Base-by-base conservation (phyloP, 176 grass and related monocot genomes). In the Carex kokanica region DNA sequence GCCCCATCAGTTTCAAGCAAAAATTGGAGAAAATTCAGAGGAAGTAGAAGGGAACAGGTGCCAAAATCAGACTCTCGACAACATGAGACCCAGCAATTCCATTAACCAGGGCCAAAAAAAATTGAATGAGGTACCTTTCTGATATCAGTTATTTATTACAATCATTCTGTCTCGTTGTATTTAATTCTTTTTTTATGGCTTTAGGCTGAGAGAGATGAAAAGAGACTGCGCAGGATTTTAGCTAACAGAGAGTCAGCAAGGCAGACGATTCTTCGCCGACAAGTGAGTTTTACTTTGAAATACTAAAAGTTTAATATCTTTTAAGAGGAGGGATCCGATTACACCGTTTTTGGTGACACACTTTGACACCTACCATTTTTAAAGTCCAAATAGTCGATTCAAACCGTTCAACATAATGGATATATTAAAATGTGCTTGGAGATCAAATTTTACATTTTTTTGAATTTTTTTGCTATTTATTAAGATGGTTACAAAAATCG, bases 161-260 rank as follows among this genome's bases (percentile, higher is more conserved):
- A 9, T 32, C 45, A 55, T 77, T 54, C 0, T 32, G 0, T 53
- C 6, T 55, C 0, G 6, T 17, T 29, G 14, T 55, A 23, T 55
- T 52, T 27, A 77, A 77, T 77, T 53, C 36, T 10, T 77, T 53
- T 55, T 74, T 21, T 24, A 31, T 17, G 51, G 51, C 55, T 41
- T n/a, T 77, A 97, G 91, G 91, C 64, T 25, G 91, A 93, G 83
- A 89, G 89, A 72, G 91, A 91, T 84, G 89, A 83, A 20, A 93
- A 89, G 84, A 88, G 87, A 90, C 64, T 90, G 60, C 88, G 89
- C 31, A 84, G 94, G 47, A 82, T 97, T 80, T 88, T 97, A 61
- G 94, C 94, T 16, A 97, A 97, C 81, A 81, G 94, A 74, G 91
- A 93, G 38, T 91, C 94, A 3, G 94, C 94, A 14, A 85, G 91